Evolutionary conservation across 768 basidiomycete species (phyloP).

Genomic region (Brasilioporus rufonigricans): DNA sequence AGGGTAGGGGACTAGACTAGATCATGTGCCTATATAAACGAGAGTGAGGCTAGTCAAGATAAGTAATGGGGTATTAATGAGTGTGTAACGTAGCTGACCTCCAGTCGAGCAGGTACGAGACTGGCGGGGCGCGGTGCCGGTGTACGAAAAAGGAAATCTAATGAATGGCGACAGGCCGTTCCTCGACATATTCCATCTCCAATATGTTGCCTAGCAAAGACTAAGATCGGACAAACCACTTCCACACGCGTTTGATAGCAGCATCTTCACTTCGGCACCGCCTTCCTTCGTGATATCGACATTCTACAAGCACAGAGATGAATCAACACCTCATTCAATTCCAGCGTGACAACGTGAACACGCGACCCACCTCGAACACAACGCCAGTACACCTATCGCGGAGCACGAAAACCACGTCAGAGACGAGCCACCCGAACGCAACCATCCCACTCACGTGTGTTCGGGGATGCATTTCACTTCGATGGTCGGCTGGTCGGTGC

Average conservation of each 20-base stretch:
- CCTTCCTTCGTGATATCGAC: slow-evolving; percentile 8
- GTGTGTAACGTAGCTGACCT: too few relatives aligned
- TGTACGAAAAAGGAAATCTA: too few relatives aligned
- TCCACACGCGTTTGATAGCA: slow-evolving; percentile 7
- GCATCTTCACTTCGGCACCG: background rate
- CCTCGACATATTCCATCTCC: too few relatives aligned
- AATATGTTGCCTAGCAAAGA: too few relatives aligned
- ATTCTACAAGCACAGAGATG: background rate
- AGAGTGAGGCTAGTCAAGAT: too few relatives aligned
- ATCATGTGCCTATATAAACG: too few relatives aligned
- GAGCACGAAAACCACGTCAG: background rate
- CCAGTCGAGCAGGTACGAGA: background rate
- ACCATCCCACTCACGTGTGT: background rate
- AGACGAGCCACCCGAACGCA: background rate
- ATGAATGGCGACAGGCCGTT: too few relatives aligned
- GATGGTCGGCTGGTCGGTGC: background rate
- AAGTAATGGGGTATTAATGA: too few relatives aligned
- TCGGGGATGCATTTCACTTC: background rate
- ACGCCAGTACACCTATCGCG: background rate
- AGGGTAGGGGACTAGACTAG: too few relatives aligned
- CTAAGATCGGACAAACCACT: too few relatives aligned
- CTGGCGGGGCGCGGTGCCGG: too few relatives aligned
- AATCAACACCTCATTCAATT: background rate
- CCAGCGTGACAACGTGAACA: background rate
- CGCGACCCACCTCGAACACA: slow-evolving; percentile 11